Base-by-base conservation (phyloP, 345 rosid species). In the Gossypium longicalyx region DNA sequence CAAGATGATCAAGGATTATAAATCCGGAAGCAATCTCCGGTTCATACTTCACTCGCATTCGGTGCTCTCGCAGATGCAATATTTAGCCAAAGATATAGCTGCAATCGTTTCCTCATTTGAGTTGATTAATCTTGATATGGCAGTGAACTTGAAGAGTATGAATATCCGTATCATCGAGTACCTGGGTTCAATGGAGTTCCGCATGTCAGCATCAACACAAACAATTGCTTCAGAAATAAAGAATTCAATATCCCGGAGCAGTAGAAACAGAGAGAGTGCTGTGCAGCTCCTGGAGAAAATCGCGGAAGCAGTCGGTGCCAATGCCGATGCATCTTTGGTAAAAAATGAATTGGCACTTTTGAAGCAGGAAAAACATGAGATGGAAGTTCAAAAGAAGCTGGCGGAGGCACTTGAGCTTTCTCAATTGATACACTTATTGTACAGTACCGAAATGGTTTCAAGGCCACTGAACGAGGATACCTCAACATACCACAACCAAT, bases 391-490 rank as follows among this genome's bases (percentile, higher is more conserved):
- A 43, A 84, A 84, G 83, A 80, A 86, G 79, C 84, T 71, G 73
- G 89, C 84, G 0, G 89, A 82, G 80, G 86, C 83, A 61, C 75
- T 86, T 67, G 86, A 84, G 74, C 73, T 84, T 57, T 74, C 80
- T 48, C 86, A 81, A 73, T 57, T 86, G 52, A 82, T 80, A 44
- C 81, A 86, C 67, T 72, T 86, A 67, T 49, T 84, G 54, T 70
- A 82, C 70, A 86, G 76, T 56, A 80, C 87, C 45, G 83, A 86
- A 70, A 77, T 79, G 1, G 79, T 76, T 22, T 60, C 74, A 22
- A 60, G 74, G 78, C 80, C 83, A 4, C 73, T 41, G 59, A 53
- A 76, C 63, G 82, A 81, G 68, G 77, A 43, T 15, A 12, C 58
- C 34, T 56, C 72, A 17, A 11, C 56, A 7, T 52, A 51, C 72